Percentiles rank a stretch among this genome's conserved stretches.
Evolutionary conservation across 768 basidiomycete genomes (phyloP).

Genomic region (Royoungia palumana): DNA sequence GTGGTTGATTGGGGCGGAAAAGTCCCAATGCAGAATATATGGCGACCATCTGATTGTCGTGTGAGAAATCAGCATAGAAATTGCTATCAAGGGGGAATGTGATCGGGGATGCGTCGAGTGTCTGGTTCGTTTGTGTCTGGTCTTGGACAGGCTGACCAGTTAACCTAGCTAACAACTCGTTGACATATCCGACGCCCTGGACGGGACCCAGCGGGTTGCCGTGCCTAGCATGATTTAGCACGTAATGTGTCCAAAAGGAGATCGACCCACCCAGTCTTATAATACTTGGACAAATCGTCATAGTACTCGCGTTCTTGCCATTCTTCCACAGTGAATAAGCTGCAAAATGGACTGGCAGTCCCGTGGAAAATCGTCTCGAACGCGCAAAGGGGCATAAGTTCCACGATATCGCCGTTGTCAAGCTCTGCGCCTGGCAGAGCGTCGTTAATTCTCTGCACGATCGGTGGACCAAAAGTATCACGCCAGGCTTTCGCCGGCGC

Average conservation of each 20-base stretch:
- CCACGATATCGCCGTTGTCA: constrained; percentile 48
- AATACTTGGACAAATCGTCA: constrained; percentile 75
- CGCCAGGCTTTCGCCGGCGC: constrained; percentile 53
- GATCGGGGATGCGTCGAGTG: constrained; percentile 55
- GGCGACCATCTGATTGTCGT: constrained; percentile 83
- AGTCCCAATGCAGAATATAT: constrained; percentile 65
- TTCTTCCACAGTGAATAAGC: constrained; percentile 61
- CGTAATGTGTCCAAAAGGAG: background rate
- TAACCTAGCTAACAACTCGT: constrained; percentile 84
- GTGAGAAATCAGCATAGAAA: constrained; percentile 78
- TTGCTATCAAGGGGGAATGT: constrained; percentile 71
- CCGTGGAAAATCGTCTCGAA: constrained; percentile 69
- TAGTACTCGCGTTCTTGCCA: constrained; percentile 67
- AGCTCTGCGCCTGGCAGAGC: constrained; percentile 64
- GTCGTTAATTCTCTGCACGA: constrained; percentile 56
- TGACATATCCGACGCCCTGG: constrained; percentile 84
- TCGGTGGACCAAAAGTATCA: constrained; percentile 48
- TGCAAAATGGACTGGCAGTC: constrained; percentile 62
- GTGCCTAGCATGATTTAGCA: constrained; percentile 40
- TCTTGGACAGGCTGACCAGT: constrained; percentile 61
- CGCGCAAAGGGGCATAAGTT: constrained; percentile 70
- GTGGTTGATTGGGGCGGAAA: constrained; percentile 35
- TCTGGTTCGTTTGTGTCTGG: constrained; percentile 71
- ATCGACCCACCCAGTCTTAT: constrained; percentile 60
- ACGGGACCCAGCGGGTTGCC: constrained; percentile 68